Base-by-base conservation (phyloP, 345 rosid genomes). In the Euphorbia lathyris region DNA sequence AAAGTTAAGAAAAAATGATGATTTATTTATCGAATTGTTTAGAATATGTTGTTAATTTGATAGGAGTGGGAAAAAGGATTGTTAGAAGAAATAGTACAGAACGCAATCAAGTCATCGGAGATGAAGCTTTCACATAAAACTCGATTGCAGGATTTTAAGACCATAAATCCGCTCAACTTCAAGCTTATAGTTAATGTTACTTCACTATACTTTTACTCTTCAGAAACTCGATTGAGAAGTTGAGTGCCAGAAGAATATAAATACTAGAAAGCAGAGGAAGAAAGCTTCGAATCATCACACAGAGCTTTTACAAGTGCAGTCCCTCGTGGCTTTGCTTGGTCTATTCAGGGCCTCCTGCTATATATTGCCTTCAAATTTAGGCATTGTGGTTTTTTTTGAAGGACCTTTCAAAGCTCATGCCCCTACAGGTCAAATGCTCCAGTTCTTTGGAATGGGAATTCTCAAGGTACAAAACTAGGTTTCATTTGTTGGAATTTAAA, bases 241-340 rank as follows among this genome's bases (percentile, higher is more conserved):
- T 86, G 93, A 42, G 38, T 84, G 42, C 91, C 93, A 0, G 70
- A 82, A 59, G 83, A 89, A 62, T 84, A 84, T 48, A 84, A 78
- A 22, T 89, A 79, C 78, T 89, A 86, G 72, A 87, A 83, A 62
- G 88, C 92, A 43, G 86, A 86, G 5, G 85, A 86, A 52, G 96
- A 89, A 82, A 90, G 65, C 76, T 90, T 89, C n/a, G 90, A 86
- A 63, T 87, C 97, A 32, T 89, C 98, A 1, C 97, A 89, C 22
- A 86, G 86, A 14, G 85, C 65, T 11, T 93, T 90, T 51, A 69
- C 75, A 42, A 76, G 86, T 0, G 90, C 97, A 52, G 78, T 93
- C 56, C 97, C 91, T 1, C 82, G 92, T 0, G 97, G 98, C 22
- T 91, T 93, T 80, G 94, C 96, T 0, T 89, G 88, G 97, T 90